Conservation (phyloP, 163 green algal genomes). For the Prototheca wickerhamii region DNA sequence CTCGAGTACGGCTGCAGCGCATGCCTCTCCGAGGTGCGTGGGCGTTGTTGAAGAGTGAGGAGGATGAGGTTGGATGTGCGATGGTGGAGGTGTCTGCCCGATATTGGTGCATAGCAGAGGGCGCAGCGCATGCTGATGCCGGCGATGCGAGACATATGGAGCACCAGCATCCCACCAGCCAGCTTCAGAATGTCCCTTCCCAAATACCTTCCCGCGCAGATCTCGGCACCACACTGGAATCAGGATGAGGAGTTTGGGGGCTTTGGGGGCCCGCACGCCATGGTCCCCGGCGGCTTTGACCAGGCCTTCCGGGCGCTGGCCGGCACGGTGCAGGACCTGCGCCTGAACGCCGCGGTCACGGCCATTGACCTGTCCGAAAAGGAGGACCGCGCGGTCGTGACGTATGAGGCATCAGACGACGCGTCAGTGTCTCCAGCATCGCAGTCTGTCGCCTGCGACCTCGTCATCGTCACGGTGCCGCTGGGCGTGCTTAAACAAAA, state of each 20-base stretch:
- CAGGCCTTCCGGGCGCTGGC: conserved; percentile 30
- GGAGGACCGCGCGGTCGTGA: no score
- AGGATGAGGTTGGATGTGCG: no score
- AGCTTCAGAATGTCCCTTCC: neutral
- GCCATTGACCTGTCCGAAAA: neutral
- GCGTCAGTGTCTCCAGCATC: no score
- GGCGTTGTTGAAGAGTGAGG: no score
- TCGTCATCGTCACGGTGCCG: conserved; percentile 66
- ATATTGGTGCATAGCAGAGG: no score
- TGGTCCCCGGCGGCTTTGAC: conserved; percentile 72
- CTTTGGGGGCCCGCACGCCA: conserved; percentile 81
- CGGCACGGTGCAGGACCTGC: conserved; percentile 30
- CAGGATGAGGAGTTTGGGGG: conserved; percentile 76
- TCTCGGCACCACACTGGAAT: conserved; percentile 60
- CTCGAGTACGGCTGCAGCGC: conserved; percentile 84
- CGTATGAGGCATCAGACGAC: no score
- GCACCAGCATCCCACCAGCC: no score
- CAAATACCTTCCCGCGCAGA: conserved; percentile 5
- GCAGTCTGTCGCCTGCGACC: conserved; percentile 36
- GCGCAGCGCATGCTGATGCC: no score
- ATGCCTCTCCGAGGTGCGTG: conserved; percentile 42
- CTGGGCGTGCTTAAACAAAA: conserved; percentile 74
- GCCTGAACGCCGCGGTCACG: conserved; percentile 19
- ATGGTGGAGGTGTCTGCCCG: no score
- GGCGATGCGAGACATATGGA: no score